These are phyloP conservation scores for Diaporthe citrichinensis DNA, from an alignment of 2,329 filamentous ascomycete genomes.

Conservation along the genomic window DNA sequence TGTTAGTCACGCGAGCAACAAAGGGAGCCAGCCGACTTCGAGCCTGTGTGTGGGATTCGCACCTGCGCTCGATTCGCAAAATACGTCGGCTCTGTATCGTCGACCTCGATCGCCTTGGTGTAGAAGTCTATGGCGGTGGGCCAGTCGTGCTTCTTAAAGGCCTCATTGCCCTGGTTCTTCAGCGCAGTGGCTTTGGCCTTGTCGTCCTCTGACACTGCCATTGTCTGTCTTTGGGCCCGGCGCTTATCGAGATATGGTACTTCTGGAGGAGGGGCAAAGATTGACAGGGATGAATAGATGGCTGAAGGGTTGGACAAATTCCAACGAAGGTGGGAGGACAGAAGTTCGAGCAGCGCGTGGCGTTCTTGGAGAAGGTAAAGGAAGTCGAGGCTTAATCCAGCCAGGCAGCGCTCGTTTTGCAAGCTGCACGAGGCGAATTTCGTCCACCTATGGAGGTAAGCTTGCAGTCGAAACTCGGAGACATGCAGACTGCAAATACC, in stretches of 20 bases:
- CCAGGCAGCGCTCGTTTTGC: slow-evolving; percentile 20
- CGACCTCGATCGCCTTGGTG: slow-evolving; percentile 86
- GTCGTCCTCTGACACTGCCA: slow-evolving; percentile 62
- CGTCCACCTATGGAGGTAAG: slow-evolving; percentile 23
- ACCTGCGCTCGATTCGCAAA: slow-evolving; percentile 97
- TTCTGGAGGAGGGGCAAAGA: slow-evolving; percentile 27
- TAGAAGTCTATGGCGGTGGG: slow-evolving; percentile 85
- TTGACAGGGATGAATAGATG: slow-evolving; percentile 15
- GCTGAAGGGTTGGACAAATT: slow-evolving; percentile 26
- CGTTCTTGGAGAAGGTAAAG: neutral
- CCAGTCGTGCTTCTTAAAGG: slow-evolving; percentile 92
- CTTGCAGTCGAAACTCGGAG: slow-evolving; percentile 30
- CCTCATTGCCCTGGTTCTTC: slow-evolving; percentile 96
- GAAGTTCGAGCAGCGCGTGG: slow-evolving; percentile 7
- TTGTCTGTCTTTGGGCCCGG: slow-evolving; percentile 19
- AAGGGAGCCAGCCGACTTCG: slow-evolving; percentile 35
- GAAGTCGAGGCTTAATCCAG: slow-evolving; percentile 17
- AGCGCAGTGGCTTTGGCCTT: slow-evolving; percentile 82
- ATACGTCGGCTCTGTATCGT: slow-evolving; percentile 88
- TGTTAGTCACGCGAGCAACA: slow-evolving; percentile 63
- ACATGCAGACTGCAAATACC: slow-evolving; percentile 25
- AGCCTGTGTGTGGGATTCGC: slow-evolving; percentile 50
- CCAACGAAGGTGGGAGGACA: slow-evolving; percentile 17
- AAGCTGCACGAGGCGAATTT: slow-evolving; percentile 31
- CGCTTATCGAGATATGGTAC: slow-evolving; percentile 22